Base-by-base conservation (phyloP, 1,139 yeast genomes). In the Candida glucosophila region DNA sequence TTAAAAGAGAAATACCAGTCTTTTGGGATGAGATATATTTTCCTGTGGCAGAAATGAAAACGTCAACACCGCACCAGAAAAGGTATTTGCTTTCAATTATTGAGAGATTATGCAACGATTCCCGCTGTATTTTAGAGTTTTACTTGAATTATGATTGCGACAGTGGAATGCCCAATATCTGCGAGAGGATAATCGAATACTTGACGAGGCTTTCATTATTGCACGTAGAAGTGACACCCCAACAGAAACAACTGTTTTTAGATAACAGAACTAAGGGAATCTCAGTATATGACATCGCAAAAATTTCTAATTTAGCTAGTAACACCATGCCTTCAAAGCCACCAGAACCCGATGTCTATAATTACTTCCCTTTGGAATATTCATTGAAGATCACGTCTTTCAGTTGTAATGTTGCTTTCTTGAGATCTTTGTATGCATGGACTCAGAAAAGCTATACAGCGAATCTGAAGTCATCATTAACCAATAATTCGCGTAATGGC, bases 131-230 rank as follows among this genome's bases (percentile, higher is more conserved):
- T 32, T 85, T 92, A 32, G 99, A 92, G 52, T 74, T 90, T 35
- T 92, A 88, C 47, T 67, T 92, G 43, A 92, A 92, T 50, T 92
- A 90, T 51, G 99, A 92, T 51, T 92, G 99, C 58, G 95, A 86
- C 48, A 68, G 79, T 11, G 61, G 72, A 5, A 72, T 79, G 67
- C 83, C 94, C 24, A 90, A 90, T 47, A 67, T 88, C 26, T 85
- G 90, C 49, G 98, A 92, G 52, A 67, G 73, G 29, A 59, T 83
- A 20, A 73, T 86, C 29, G 90, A 85, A 39, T 77, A 80, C 39
- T 61, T 90, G 38, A 80, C 94, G 5, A 73, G 71, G 38, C 56
- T 80, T 31, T 77, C 95, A 0, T 60, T 82, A 22, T 66, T 78
- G 1, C 67, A 86, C 34, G 77, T 80, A 4, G 92, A 78, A 13